These are phyloP conservation scores for Pythium rishiriense DNA, from an alignment of 352 stramenopile species.

Conservation along the genomic window DNA sequence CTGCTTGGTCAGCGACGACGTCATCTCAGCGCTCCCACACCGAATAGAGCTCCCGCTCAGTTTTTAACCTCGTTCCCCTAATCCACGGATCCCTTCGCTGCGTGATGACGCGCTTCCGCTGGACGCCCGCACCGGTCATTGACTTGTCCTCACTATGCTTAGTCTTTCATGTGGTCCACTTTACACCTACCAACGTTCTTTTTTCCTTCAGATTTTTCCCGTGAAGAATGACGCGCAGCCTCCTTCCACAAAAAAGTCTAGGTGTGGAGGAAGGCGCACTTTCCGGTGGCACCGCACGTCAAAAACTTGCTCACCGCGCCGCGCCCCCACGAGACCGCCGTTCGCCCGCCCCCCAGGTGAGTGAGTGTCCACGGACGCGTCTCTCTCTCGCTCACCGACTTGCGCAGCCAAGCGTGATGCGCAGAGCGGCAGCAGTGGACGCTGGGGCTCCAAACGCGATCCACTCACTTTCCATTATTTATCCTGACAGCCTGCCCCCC, in stretches of 20 bases:
- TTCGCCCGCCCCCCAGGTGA: neutral
- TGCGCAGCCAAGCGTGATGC: neutral
- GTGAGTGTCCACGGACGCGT: neutral
- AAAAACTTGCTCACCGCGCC: neutral
- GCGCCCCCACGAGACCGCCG: neutral
- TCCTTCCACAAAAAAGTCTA: neutral
- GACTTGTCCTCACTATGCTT: slow-evolving; percentile 23
- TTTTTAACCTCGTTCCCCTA: slow-evolving; percentile 16
- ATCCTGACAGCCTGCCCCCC: neutral
- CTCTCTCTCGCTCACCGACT: slow-evolving; percentile 7
- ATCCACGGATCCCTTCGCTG: slow-evolving; percentile 14
- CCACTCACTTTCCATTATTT: slow-evolving; percentile 25
- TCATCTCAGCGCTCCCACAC: neutral
- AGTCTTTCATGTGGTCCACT: slow-evolving; percentile 17
- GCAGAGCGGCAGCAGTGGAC: neutral
- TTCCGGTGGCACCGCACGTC: slow-evolving; percentile 10
- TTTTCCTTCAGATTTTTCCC: slow-evolving; percentile 16
- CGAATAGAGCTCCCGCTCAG: slow-evolving; percentile 9
- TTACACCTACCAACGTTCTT: neutral
- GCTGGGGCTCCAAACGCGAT: slow-evolving; percentile 12
- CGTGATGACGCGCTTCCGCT: slow-evolving; percentile 1
- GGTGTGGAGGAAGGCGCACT: neutral
- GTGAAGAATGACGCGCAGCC: slow-evolving; percentile 9
- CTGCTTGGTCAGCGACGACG: slow-evolving; percentile 6
- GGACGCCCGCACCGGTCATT: neutral